Percentiles rank a stretch among this genome's conserved stretches.
These are phyloP conservation scores for Citrullus colocynthis DNA, from an alignment of 306 rosid genomes.

Conservation along the genomic window DNA sequence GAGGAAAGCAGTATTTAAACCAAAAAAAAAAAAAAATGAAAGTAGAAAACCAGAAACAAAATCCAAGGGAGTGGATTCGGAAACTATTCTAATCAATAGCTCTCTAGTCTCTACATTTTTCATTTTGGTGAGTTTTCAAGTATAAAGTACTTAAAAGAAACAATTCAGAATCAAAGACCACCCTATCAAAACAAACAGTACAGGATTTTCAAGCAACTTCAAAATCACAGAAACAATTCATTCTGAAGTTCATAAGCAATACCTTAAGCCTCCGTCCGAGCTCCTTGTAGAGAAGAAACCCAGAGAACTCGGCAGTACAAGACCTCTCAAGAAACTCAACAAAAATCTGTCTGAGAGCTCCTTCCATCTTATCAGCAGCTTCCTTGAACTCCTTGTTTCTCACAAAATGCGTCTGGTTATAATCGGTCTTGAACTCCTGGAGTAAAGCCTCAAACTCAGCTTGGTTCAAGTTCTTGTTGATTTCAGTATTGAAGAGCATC, in stretches of 20 bases:
- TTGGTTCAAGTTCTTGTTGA: slow-evolving; percentile 75
- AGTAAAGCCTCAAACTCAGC: slow-evolving; percentile 76
- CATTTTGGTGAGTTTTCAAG: background rate
- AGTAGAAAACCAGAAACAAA: background rate
- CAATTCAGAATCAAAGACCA: background rate
- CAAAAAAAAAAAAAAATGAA: background rate
- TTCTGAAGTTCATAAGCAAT: slow-evolving; percentile 1
- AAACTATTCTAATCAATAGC: background rate
- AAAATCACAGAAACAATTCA: background rate
- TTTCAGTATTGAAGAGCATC: slow-evolving; percentile 92
- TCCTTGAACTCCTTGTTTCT: slow-evolving; percentile 97
- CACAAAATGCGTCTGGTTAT: slow-evolving; percentile 92
- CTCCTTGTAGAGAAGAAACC: slow-evolving; percentile 94
- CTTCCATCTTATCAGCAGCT: slow-evolving; percentile 85
- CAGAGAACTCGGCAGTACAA: slow-evolving; percentile 98
- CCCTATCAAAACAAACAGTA: background rate
- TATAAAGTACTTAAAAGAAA: background rate
- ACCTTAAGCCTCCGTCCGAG: slow-evolving; percentile 98
- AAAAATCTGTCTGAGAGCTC: slow-evolving; percentile 78
- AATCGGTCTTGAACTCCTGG: slow-evolving; percentile 98
- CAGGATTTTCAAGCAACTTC: background rate
- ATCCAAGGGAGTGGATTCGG: background rate
- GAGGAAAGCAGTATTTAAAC: too few relatives aligned
- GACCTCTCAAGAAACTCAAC: slow-evolving; percentile 98
- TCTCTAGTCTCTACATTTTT: background rate